Evolutionary conservation across 1,139 yeast genomes (phyloP).

Genomic region (Blastobotrys aristatus): DNA sequence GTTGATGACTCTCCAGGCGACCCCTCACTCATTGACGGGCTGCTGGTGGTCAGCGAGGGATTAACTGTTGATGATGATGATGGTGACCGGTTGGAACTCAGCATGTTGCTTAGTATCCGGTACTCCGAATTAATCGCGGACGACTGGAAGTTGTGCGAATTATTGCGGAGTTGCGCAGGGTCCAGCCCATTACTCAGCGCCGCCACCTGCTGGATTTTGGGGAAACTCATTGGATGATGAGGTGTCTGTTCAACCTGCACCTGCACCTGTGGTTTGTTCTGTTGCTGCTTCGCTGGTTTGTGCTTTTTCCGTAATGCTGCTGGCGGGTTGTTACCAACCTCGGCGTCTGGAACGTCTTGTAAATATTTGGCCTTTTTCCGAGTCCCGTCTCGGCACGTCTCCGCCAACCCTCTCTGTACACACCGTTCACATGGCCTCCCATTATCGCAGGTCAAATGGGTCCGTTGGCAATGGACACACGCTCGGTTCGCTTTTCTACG

Average conservation of each 20-base stretch:
- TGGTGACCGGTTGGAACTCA: conserved; percentile 24
- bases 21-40: conserved; percentile 28
- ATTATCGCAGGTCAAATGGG: conserved; percentile 84
- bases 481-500: conserved; percentile 70
- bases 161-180: neutral
- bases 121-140: conserved; percentile 79
- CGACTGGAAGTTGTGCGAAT: conserved; percentile 45
- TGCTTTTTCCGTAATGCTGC: neutral
- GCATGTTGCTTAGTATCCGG: conserved; percentile 66
- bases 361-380: conserved; percentile 80
- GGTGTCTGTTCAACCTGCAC: neutral
- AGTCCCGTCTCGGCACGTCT: conserved; percentile 85
- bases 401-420: conserved; percentile 58
- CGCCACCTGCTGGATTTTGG: conserved; percentile 1
- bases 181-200: conserved; percentile 6
- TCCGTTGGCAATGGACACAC: conserved; percentile 78
- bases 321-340: neutral
- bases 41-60: conserved; percentile 13
- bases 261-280: neutral
- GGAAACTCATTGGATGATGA: neutral
- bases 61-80: neutral
- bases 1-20: conserved; percentile 16
- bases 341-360: conserved; percentile 27
- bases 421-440: conserved; percentile 81
- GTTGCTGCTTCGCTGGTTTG: neutral